A percentile compares a stretch with the other conserved stretches of the same genome.
Evolutionary conservation across 345 rosid genomes (phyloP).

Genomic region (Barbarea vulgaris): DNA sequence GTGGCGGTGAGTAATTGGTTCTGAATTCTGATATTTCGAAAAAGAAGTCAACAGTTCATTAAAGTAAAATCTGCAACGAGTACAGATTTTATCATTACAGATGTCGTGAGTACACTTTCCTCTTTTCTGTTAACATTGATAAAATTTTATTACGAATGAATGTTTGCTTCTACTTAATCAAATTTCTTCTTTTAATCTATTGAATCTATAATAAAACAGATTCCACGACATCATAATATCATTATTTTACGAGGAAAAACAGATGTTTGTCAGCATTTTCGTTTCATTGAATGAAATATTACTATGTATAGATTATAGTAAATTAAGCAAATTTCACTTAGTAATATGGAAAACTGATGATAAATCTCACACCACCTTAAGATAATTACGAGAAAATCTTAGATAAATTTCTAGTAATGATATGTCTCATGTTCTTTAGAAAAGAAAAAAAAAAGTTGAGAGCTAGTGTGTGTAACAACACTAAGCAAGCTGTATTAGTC

Average conservation of each 20-base stretch:
- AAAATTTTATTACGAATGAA: background rate
- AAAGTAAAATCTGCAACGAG: constrained; percentile 11
- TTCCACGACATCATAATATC: background rate
- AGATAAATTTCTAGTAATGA: background rate
- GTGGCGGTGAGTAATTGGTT: constrained; percentile 23
- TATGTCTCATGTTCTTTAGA: background rate
- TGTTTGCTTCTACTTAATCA: constrained; percentile 8
- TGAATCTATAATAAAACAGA: background rate
- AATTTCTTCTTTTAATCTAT: background rate
- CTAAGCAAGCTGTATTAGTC: background rate
- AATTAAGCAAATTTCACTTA: background rate
- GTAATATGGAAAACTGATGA: background rate
- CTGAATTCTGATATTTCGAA: constrained; percentile 3
- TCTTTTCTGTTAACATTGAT: constrained; percentile 2
- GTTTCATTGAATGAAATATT: background rate
- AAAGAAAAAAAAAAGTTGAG: background rate
- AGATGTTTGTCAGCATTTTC: background rate
- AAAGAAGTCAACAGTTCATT: constrained; percentile 19
- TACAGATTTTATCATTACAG: background rate
- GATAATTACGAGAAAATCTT: background rate
- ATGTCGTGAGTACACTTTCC: constrained; percentile 15
- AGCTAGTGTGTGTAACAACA: background rate
- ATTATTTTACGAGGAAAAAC: background rate
- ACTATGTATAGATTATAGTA: background rate
- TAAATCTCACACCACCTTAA: background rate